These are phyloP conservation scores for Pythium sp. DNA, from an alignment of 352 stramenopile species.

Conservation along the genomic window DNA sequence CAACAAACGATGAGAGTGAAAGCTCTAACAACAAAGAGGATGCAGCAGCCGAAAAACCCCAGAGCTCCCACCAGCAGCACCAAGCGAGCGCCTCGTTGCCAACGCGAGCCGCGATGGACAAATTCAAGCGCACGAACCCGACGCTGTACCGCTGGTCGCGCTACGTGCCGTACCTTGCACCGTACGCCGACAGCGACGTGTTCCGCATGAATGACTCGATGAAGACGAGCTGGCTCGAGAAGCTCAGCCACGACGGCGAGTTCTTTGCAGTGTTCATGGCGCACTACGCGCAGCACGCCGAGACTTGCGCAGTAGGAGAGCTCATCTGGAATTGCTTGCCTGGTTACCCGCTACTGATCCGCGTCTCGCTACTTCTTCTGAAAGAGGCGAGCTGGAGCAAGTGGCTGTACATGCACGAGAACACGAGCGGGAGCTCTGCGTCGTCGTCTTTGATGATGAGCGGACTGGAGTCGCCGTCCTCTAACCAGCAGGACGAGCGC, in stretches of 20 bases:
- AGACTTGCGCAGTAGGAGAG: conserved; percentile 30
- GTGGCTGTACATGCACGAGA: conserved; percentile 51
- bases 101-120: conserved; percentile 25
- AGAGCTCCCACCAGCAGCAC: conserved; percentile 23
- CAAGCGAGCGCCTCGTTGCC: not conserved
- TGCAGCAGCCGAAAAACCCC: conserved; percentile 13
- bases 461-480: conserved; percentile 12
- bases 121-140: conserved; percentile 49
- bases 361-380: conserved; percentile 51
- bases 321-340: conserved; percentile 53
- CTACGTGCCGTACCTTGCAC: conserved; percentile 53
- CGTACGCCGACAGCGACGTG: conserved; percentile 55
- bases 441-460: conserved; percentile 25
- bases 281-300: conserved; percentile 45
- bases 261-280: conserved; percentile 77
- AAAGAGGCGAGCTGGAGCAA: conserved; percentile 70
- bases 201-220: conserved; percentile 45
- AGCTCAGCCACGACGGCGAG: conserved; percentile 62
- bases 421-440: conserved; percentile 25
- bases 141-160: conserved; percentile 60
- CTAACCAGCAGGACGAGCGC: conserved; percentile 25
- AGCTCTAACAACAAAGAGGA: conserved; percentile 4
- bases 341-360: conserved; percentile 61
- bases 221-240: conserved; percentile 45
- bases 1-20: conserved; percentile 18